Evolutionary conservation across 345 rosid genomes (phyloP), one percentile per base, ranked within the genome.

Genomic region (Arabidopsis arenosa): DNA sequence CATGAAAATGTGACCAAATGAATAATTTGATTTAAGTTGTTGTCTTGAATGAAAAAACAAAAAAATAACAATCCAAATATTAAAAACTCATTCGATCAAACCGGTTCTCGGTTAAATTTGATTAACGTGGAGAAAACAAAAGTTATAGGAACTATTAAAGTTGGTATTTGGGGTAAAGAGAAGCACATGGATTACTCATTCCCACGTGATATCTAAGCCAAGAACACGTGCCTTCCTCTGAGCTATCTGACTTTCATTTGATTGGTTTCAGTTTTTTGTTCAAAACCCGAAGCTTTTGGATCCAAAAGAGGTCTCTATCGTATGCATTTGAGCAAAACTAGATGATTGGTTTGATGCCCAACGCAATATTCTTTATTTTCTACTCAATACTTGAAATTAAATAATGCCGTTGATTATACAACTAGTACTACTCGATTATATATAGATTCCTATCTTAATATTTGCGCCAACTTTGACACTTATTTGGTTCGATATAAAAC

Each of bases 241-340:
- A 65, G 11, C 59, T 71, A 72, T 78, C 68, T 78, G 77, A 78
- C 77, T 77, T 70, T 77, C 56, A 72, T 72, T 65, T 72, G 77
- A 78, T 72, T 64, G 51, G 68, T 58, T 63, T 69, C 65, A 44
- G 43, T 69, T 68, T 75, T 75, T 60, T 10, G 74, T 61, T 49
- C 77, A 66, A 51, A 66, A 35, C 73, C 81, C 77, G 9, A 66
- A 78, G 73, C 73, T 58, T 77, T 78, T 65, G 63, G 77, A 72
- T 72, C 68, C 49, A 72, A 77, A 78, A 72, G 81, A 78, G 81
- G 81, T 72, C 81, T 43, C 73, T 66, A 78, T 78, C 53, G 74
- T 78, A 3, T 78, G 81, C 52, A 78, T 66, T 78, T 78, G 77
- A 78, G 77, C 63, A n/a, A 47, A 78, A 58, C 81, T 65, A 78